Evolutionary conservation across 2,329 filamentous ascomycete genomes (phyloP), one percentile per base, ranked within the genome.

Genomic region (Parasarocladium wereldwijsianum): DNA sequence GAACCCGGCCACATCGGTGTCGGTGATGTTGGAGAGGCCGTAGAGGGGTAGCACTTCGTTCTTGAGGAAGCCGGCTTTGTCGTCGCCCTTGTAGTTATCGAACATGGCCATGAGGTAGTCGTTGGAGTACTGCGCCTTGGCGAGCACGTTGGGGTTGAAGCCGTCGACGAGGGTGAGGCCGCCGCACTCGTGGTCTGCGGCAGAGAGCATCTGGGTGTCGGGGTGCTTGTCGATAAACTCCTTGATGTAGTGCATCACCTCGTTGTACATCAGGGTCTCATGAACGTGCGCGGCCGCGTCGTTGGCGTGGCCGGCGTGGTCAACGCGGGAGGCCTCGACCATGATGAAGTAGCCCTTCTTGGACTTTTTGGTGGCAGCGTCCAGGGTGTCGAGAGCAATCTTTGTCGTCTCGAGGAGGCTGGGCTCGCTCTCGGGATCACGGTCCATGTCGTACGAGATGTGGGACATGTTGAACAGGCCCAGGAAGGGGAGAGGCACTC

Each of bases 211-310:
- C 38, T 44, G 40, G 9, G 40, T 44, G 32, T 44, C 38, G 8
- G 37, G 34, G 35, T 41, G 32, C 12, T 35, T 16, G 23, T 32
- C 25, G 15, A 43, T 38, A 32, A 34, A 40, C 12, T 42, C 33
- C 32, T 35, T 36, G 22, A 43, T 34, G 31, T 38, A 40, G 16
- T 33, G 29, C 34, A 43, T 39, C 33, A 41, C 41, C 20, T 40
- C 31, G 38, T 42, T 41, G 34, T 38, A 43, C 37, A 43, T 42
- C 32, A 43, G 33, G 14, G 38, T 40, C 23, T 43, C 40, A 34
- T 40, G 36, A 19, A 43, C 21, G 30, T 43, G 40, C 20, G 35
- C 36, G 6, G 36, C 35, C 4, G 36, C 37, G 29, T 44, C 40
- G 26, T 42, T 42, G 33, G 37, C 35, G 29, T 43, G 39, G 10